phyloP scores from a whole-genome alignment of 768 basidiomycete genomes.

The Pulveroboletus sp. region DNA sequence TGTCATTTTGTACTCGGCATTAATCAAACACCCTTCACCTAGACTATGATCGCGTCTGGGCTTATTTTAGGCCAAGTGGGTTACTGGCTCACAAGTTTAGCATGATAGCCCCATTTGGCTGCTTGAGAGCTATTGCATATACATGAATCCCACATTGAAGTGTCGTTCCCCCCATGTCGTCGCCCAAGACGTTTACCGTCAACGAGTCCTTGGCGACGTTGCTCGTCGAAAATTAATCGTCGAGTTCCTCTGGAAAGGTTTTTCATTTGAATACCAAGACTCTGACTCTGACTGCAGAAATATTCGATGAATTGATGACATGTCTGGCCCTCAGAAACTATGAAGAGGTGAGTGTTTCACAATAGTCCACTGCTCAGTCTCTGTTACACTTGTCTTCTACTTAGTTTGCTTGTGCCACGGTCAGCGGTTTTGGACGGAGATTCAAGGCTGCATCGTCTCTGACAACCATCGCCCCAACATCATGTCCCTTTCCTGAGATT shows the following conservation, averaged over 20 bases:
- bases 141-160: not conserved
- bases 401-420: slow-evolving; percentile 20
- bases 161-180: slow-evolving; percentile 8
- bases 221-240: not conserved
- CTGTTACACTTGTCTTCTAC: not conserved
- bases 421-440: slow-evolving; percentile 20
- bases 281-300: slow-evolving; percentile 41
- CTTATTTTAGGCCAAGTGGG: slow-evolving; percentile 4
- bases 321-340: slow-evolving; percentile 53
- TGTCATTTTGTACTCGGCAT: slow-evolving; percentile 19
- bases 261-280: slow-evolving; percentile 40
- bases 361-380: not conserved
- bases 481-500: slow-evolving; percentile 51
- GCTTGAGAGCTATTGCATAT: slow-evolving; percentile 6
- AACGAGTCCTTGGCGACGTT: slow-evolving; percentile 38
- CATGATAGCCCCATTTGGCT: slow-evolving; percentile 9
- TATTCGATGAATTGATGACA: slow-evolving; percentile 53
- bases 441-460: slow-evolving; percentile 48
- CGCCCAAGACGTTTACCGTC: slow-evolving; percentile 18
- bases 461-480: slow-evolving; percentile 45
- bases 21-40: slow-evolving; percentile 13
- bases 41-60: not conserved
- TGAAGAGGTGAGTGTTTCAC: slow-evolving; percentile 15
- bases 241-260: slow-evolving; percentile 12
- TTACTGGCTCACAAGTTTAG: slow-evolving; percentile 6